phyloP scores from a whole-genome alignment of 2,329 filamentous ascomycete genomes.

The Elsinoe batatas region DNA sequence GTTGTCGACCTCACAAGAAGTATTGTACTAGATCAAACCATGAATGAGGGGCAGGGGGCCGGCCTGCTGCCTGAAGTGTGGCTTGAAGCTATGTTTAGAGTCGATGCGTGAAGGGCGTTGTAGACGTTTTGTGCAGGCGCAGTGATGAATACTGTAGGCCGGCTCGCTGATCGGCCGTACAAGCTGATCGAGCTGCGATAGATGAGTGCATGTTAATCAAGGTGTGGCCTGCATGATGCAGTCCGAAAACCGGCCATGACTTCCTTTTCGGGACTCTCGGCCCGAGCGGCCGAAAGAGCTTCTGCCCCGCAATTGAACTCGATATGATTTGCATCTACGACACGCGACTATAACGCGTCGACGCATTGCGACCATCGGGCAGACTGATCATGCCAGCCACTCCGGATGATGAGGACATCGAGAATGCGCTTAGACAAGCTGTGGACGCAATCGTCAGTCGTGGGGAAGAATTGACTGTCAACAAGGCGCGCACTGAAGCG shows the following conservation, averaged over 20 bases:
- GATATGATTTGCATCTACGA: neutral
- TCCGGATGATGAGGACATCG: slow-evolving; percentile 30
- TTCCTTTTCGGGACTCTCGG: neutral
- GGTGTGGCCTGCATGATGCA: too few relatives aligned
- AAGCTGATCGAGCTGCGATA: too few relatives aligned
- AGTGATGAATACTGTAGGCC: too few relatives aligned
- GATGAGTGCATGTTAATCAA: too few relatives aligned
- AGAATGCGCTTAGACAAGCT: slow-evolving; percentile 31
- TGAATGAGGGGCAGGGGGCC: neutral
- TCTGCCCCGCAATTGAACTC: neutral
- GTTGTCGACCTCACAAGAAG: too few relatives aligned
- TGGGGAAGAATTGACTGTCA: slow-evolving; percentile 47
- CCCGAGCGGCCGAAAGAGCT: neutral
- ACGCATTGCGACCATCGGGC: neutral
- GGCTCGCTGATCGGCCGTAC: too few relatives aligned
- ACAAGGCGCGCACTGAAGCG: slow-evolving; percentile 43
- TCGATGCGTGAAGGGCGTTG: too few relatives aligned
- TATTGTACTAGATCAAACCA: neutral
- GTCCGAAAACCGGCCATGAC: neutral
- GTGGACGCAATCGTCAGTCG: slow-evolving; percentile 32
- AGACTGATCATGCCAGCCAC: slow-evolving; percentile 13
- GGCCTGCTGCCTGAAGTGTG: neutral
- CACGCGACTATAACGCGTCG: neutral
- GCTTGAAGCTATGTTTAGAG: neutral
- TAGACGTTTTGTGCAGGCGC: too few relatives aligned